phyloP scores from a whole-genome alignment of 2,329 filamentous ascomycete species.

The Colletotrichum filicis region DNA sequence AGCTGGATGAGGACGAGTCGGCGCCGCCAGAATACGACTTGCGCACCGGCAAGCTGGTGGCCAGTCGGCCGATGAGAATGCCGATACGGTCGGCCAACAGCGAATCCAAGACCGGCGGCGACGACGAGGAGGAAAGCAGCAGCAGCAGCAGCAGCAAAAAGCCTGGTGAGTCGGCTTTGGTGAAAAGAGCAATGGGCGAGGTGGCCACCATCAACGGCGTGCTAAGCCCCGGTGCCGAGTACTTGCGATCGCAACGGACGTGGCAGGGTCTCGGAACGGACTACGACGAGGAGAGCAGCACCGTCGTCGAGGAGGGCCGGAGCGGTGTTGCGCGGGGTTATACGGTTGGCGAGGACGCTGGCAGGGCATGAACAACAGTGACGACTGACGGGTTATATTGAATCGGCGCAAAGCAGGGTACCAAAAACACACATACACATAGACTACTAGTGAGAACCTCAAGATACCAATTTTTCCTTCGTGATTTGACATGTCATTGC shows the following conservation, averaged over 20 bases:
- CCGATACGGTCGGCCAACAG: constrained; percentile 42
- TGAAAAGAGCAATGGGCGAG: constrained; percentile 72
- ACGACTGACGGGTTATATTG: neutral
- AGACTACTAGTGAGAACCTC: neutral
- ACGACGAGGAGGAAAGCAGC: constrained; percentile 38
- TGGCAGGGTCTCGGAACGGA: constrained; percentile 95
- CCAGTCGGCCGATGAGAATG: constrained; percentile 77
- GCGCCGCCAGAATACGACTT: constrained; percentile 93
- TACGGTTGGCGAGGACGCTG: constrained; percentile 70
- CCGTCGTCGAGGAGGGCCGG: constrained; percentile 83
- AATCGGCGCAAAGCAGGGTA: neutral
- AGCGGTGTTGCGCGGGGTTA: constrained; percentile 92
- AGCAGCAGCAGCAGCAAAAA: constrained; percentile 33
- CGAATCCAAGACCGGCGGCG: constrained; percentile 24
- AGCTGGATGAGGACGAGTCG: constrained; percentile 71
- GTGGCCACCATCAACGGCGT: constrained; percentile 85
- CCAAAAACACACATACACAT: neutral
- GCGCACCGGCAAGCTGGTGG: constrained; percentile 85
- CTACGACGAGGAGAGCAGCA: constrained; percentile 72
- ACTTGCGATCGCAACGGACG: constrained; percentile 80
- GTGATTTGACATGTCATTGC: neutral
- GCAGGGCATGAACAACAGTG: neutral
- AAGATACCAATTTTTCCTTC: constrained; percentile 8
- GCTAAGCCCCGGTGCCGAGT: constrained; percentile 92
- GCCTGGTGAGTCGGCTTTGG: constrained; percentile 58